Conservation (phyloP, 1,284 basidiomycete species). For the Leucoagaricus sp. region DNA sequence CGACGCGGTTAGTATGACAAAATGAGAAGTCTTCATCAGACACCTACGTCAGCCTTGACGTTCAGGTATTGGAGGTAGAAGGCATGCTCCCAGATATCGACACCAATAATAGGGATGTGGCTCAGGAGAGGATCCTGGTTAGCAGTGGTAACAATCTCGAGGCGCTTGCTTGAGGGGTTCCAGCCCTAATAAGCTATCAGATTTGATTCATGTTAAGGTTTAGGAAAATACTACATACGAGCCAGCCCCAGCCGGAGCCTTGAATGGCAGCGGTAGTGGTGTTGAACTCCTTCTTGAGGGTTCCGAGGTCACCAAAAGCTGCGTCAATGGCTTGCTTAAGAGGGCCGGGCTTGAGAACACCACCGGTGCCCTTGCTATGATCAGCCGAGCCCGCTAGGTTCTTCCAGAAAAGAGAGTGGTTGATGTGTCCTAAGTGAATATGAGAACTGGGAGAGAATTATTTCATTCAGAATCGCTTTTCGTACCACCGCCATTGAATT, state of each 20-base stretch:
- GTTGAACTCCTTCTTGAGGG: slow-evolving; percentile 85
- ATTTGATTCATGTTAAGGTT: background rate
- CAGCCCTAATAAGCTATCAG: slow-evolving; percentile 57
- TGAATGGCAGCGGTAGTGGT: slow-evolving; percentile 91
- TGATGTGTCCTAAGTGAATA: slow-evolving; percentile 70
- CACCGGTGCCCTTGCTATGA: slow-evolving; percentile 50
- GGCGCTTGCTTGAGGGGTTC: slow-evolving; percentile 69
- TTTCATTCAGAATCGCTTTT: background rate
- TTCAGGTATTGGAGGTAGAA: slow-evolving; percentile 85
- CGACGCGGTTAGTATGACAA: background rate
- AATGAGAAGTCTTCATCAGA: no score
- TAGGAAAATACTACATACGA: slow-evolving; percentile 51
- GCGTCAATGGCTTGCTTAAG: slow-evolving; percentile 82
- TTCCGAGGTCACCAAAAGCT: slow-evolving; percentile 85
- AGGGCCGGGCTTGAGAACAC: slow-evolving; percentile 69
- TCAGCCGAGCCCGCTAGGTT: slow-evolving; percentile 72
- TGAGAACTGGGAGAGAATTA: background rate
- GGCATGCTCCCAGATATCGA: slow-evolving; percentile 96
- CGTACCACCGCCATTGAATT: slow-evolving; percentile 66
- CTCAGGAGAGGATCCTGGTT: slow-evolving; percentile 97
- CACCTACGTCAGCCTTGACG: slow-evolving; percentile 85
- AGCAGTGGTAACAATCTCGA: slow-evolving; percentile 89
- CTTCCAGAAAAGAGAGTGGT: slow-evolving; percentile 97
- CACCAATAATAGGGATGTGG: slow-evolving; percentile 89
- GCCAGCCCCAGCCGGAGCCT: slow-evolving; percentile 98